These are phyloP conservation scores for Punctularia strigosozonata DNA, from an alignment of 768 basidiomycete species.

Conservation along the genomic window DNA sequence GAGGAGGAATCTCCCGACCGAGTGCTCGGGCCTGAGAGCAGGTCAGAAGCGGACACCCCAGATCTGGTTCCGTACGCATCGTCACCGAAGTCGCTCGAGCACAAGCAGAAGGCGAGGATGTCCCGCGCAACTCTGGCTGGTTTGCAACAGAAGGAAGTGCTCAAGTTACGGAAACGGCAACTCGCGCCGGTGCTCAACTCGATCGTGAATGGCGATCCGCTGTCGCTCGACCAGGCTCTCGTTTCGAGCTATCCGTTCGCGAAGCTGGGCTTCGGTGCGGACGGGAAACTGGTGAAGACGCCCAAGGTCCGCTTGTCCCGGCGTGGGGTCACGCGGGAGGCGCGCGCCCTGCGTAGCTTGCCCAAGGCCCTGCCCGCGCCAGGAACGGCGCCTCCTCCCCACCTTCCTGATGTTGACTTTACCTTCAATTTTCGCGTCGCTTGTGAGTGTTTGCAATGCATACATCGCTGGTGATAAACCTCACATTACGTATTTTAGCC, in stretches of 20 bases:
- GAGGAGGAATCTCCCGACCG: slow-evolving; percentile 28
- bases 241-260: slow-evolving; percentile 31
- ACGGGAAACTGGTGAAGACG: slow-evolving; percentile 11
- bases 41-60: slow-evolving; percentile 7
- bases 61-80: neutral
- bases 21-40: slow-evolving; percentile 14
- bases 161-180: slow-evolving; percentile 58
- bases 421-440: slow-evolving; percentile 48
- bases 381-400: slow-evolving; percentile 14
- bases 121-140: slow-evolving; percentile 55
- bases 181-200: slow-evolving; percentile 60
- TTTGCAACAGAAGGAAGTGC: slow-evolving; percentile 63
- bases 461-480: slow-evolving; percentile 2
- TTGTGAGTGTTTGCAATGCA: slow-evolving; percentile 45
- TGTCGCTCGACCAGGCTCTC: slow-evolving; percentile 71
- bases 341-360: slow-evolving; percentile 27
- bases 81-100: slow-evolving; percentile 2
- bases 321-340: slow-evolving; percentile 38
- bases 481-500: slow-evolving; percentile 29
- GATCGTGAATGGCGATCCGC: slow-evolving; percentile 51
- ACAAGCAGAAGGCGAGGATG: slow-evolving; percentile 30
- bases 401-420: slow-evolving; percentile 45
- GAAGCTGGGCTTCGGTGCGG: slow-evolving; percentile 20
- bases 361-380: slow-evolving; percentile 24
- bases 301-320: slow-evolving; percentile 42